phyloP scores from a whole-genome alignment of 1,139 yeast genomes.

The Pichia kudriavzevii region DNA sequence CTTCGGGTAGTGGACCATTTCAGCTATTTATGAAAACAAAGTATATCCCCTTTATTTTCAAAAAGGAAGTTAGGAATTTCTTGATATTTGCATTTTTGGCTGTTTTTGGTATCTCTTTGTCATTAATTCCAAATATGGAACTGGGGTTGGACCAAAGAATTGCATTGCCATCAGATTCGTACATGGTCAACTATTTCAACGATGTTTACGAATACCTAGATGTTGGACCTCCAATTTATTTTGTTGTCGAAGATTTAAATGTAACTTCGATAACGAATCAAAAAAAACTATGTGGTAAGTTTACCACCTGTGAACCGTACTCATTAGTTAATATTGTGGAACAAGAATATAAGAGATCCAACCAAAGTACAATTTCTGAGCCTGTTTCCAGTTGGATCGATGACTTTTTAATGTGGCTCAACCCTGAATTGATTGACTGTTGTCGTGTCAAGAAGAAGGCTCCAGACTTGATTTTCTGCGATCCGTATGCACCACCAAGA shows the following conservation, averaged over 20 bases:
- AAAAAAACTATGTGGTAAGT: conserved; percentile 76
- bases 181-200: conserved; percentile 69
- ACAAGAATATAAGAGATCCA: conserved; percentile 68
- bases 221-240: conserved; percentile 88
- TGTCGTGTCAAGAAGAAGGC: conserved; percentile 53
- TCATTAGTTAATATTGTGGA: conserved; percentile 81
- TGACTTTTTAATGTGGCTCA: conserved; percentile 79
- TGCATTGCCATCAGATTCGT: conserved; percentile 80
- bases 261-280: conserved; percentile 56
- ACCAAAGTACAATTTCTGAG: conserved; percentile 59
- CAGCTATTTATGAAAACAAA: conserved; percentile 33
- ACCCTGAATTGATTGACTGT: conserved; percentile 81
- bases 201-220: conserved; percentile 67
- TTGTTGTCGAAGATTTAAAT: conserved; percentile 63
- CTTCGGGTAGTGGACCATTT: conserved; percentile 26
- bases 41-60: conserved; percentile 55
- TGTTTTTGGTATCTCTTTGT: conserved; percentile 61
- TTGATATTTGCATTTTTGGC: conserved; percentile 48
- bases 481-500: conserved; percentile 61
- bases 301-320: conserved; percentile 70
- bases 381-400: conserved; percentile 93
- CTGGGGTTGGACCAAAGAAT: conserved; percentile 84
- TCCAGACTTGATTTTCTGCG: conserved; percentile 43
- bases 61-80: conserved; percentile 38
- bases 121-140: conserved; percentile 59